phyloP scores from a whole-genome alignment of 1,284 basidiomycete genomes.

The Pyrrhoderma noxium region DNA sequence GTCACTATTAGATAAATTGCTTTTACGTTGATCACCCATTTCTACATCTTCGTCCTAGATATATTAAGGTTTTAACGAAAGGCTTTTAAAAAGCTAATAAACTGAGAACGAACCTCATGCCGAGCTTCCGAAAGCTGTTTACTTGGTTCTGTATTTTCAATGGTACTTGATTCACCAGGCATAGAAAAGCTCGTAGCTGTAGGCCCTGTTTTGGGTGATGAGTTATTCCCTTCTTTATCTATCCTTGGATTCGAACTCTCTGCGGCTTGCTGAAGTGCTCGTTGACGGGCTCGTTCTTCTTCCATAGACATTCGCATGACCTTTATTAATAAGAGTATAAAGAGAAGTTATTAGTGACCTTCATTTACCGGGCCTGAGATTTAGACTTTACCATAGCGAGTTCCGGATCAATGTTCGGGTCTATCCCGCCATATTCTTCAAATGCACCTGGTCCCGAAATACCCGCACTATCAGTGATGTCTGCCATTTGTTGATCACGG shows the following conservation, averaged over 20 bases:
- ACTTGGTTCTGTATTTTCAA: constrained; percentile 59
- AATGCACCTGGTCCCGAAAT: constrained; percentile 40
- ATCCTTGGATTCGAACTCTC: constrained; percentile 30
- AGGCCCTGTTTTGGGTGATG: constrained; percentile 29
- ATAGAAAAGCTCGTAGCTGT: constrained; percentile 21
- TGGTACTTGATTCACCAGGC: constrained; percentile 26
- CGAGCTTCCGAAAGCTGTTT: constrained; percentile 58
- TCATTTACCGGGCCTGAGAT: too few species aligned
- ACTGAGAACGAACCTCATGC: too few species aligned
- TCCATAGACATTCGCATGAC: constrained; percentile 97
- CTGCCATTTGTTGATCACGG: constrained; percentile 51
- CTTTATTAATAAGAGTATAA: constrained; percentile 34
- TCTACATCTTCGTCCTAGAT: constrained; percentile 37
- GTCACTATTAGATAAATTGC: constrained; percentile 13
- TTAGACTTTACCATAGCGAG: constrained; percentile 77
- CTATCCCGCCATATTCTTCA: constrained; percentile 80
- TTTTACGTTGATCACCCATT: constrained; percentile 34
- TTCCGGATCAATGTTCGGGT: constrained; percentile 93
- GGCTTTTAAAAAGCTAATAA: too few species aligned
- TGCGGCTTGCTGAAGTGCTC: constrained; percentile 50
- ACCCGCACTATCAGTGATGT: constrained; percentile 36
- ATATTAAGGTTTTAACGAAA: constrained; percentile 49
- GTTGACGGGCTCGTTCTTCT: constrained; percentile 82
- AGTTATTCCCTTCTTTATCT: constrained; percentile 19
- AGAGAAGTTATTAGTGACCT: too few species aligned